Percentiles rank a stretch among this genome's conserved stretches.
Conservation (phyloP, 2,329 filamentous ascomycete genomes). For the Alternaria gansuensis region DNA sequence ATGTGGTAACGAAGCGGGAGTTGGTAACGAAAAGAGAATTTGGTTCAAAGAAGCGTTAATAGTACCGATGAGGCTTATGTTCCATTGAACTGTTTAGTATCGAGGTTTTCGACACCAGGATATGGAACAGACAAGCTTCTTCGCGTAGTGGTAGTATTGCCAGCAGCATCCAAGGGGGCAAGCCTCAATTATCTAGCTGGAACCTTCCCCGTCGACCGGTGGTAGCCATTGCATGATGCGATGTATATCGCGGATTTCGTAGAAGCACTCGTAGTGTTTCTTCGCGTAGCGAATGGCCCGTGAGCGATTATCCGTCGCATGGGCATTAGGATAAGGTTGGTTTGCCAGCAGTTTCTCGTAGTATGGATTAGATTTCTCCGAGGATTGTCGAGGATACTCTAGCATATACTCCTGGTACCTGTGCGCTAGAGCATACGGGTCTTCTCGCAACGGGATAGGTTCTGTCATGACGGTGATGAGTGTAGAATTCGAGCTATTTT, state of each 20-base stretch:
- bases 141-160: neutral
- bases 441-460: conserved; percentile 25
- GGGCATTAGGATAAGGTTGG: conserved; percentile 25
- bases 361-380: conserved; percentile 30
- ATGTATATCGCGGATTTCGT: conserved; percentile 28
- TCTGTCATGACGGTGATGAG: conserved; percentile 8
- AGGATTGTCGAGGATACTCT: conserved; percentile 15
- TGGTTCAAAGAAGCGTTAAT: neutral
- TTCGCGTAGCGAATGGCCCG: conserved; percentile 37
- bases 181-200: neutral
- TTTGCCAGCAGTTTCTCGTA: conserved; percentile 38
- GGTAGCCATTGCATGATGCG: conserved; percentile 31
- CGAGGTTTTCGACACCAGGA: neutral
- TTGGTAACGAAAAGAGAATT: neutral
- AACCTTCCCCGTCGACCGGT: neutral
- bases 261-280: conserved; percentile 35
- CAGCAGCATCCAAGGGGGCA: neutral
- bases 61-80: neutral
- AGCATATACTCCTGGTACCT: conserved; percentile 35
- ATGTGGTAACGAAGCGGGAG: neutral
- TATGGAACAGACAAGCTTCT: neutral
- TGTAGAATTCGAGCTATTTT: neutral
- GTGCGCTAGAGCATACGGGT: conserved; percentile 36
- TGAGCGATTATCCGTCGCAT: conserved; percentile 29
- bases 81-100: neutral